These are phyloP conservation scores for Alternaria tenuissima DNA, from an alignment of 2,329 filamentous ascomycete genomes.

Conservation along the genomic window DNA sequence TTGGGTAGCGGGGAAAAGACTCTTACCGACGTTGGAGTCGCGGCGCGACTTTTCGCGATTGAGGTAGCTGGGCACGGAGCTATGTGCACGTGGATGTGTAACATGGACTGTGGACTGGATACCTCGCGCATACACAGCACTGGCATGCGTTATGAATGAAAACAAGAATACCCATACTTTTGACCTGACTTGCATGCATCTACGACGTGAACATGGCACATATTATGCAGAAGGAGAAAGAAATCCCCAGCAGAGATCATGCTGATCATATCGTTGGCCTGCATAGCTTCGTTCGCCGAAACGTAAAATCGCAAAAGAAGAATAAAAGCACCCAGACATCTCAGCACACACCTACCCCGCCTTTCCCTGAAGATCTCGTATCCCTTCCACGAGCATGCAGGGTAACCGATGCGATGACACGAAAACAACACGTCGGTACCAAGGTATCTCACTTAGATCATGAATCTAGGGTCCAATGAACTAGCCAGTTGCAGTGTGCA, in stretches of 20 bases:
- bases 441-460: neutral
- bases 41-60: conserved; percentile 29
- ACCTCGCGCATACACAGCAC: conserved; percentile 25
- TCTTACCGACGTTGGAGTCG: conserved; percentile 36
- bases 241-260: neutral
- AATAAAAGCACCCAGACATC: neutral
- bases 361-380: neutral
- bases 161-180: neutral
- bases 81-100: conserved; percentile 24
- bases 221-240: neutral
- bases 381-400: neutral
- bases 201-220: neutral
- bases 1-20: conserved; percentile 31
- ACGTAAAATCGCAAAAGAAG: neutral
- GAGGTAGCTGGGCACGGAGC: conserved; percentile 18
- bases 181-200: neutral
- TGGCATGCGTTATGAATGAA: conserved; percentile 18
- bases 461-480: neutral
- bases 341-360: neutral
- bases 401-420: neutral
- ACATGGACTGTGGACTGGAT: conserved; percentile 13
- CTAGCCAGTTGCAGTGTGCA: neutral
- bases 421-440: neutral
- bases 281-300: neutral
- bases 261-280: neutral